Base-by-base conservation (phyloP, 345 rosid genomes). In the Murraya paniculata region DNA sequence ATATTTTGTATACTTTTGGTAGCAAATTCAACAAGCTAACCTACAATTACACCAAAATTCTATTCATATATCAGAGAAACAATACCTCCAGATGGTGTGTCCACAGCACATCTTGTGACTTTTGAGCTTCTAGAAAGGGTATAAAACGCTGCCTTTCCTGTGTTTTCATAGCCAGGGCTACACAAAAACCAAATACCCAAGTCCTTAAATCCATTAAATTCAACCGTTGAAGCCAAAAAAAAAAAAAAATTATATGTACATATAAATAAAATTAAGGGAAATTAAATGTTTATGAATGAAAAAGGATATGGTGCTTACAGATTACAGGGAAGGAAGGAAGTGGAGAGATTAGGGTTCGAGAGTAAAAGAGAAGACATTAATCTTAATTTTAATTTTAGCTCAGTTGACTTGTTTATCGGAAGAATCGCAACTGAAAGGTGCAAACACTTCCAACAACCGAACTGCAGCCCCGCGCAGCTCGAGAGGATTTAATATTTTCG, bases 11-110 rank as follows among this genome's bases (percentile, higher is more conserved):
- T 53, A 53, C 57, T 18, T 53, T 53, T 18, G 22, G 57, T 18
- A 53, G 22, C 7, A 25, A 21, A 45, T 69, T 13, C 9, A 68
- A 27, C 53, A 59, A 59, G 77, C 18, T 38, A 38, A 14, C 14
- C 25, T 11, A 38, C 21, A 4, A 59, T 36, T 24, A 59, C 56
- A 59, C 56, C 7, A n/a, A 59, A 35, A 25, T 48, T 19, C 6
- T 19, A 24, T 59, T 45, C 27, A 16, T 19, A 57, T 72, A 73
- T 14, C 28, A 38, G 18, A 58, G 39, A 71, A 64, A 6, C 18
- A 69, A n/a, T 85, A 95, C 98, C 97, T 88, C 88, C 98, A 77
- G 83, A 87, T 0, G 97, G 87, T 25, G 90, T 81, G 78, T 87
- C 90, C 41, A 83, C 77, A 6, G 95, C 79, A 81, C 98, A 95